Percentiles rank a stretch among this genome's conserved stretches.
phyloP scores from a whole-genome alignment of 495 filamentous ascomycete genomes.

The Apodospora peruviana region DNA sequence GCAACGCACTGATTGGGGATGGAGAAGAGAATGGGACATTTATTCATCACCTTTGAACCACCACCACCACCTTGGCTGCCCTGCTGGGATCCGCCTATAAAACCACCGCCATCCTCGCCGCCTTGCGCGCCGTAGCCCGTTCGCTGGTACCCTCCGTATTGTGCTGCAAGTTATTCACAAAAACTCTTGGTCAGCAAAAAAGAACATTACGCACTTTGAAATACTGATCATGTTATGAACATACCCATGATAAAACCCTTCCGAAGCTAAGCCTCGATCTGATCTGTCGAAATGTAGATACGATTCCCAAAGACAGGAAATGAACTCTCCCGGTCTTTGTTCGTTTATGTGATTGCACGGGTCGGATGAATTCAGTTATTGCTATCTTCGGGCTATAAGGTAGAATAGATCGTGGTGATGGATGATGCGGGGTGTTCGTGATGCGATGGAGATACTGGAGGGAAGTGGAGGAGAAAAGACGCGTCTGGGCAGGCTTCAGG shows the following conservation, averaged over 20 bases:
- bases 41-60: conserved; percentile 22
- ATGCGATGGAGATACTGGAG: conserved; percentile 11
- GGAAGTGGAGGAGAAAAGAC: neutral
- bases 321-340: too few relatives aligned
- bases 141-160: conserved; percentile 36
- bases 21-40: neutral
- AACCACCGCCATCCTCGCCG: conserved; percentile 42
- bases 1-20: neutral
- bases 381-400: neutral
- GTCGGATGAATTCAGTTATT: too few relatives aligned
- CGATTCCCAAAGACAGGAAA: neutral
- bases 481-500: conserved; percentile 2
- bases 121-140: conserved; percentile 34
- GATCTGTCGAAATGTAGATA: neutral
- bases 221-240: neutral
- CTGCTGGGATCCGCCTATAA: conserved; percentile 38
- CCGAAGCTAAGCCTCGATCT: neutral
- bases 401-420: neutral
- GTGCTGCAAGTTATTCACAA: too few relatives aligned
- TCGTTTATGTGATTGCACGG: neutral
- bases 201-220: neutral
- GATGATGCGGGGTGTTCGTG: conserved; percentile 10
- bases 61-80: conserved; percentile 33
- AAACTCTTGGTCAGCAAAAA: too few relatives aligned
- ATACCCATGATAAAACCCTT: too few relatives aligned